Base-by-base conservation (phyloP, 805 yeast species). In the Ogataea minuta region DNA sequence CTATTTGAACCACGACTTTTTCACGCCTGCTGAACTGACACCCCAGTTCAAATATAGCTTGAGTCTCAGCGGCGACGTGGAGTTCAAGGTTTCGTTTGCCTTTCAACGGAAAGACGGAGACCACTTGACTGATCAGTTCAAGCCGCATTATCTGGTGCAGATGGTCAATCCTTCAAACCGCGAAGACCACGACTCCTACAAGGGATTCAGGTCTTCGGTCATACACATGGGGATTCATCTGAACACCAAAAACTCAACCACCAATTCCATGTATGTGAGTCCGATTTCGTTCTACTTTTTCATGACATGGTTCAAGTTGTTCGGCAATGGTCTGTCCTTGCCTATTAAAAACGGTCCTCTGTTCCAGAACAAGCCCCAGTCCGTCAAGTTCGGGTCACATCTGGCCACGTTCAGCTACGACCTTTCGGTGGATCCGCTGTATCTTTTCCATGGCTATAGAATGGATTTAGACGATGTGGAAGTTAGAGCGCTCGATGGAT, bases 291-390 rank as follows among this genome's bases (percentile, higher is more conserved):
- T 90, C 48, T 54, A 63, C 11, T 82, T 77, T 42, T 88, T 91
- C 62, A 75, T 77, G 48, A 55, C 62, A 4, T 91, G 97, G 97
- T 89, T 95, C 90, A 67, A 66, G 23, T 70, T 85, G 49, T 90
- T 90, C 60, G 75, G 84, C n/a, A 81, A 87, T 17, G 80, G 81
- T 33, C 70, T 81, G 50, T 74, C 87, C 43, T 66, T 88, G 15
- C 95, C 97, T 0, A 74, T 87, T 7, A 70, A 93, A 33, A 73
- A 76, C 36, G 97, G 97, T 0, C 56, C 63, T 1, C 53, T 91
- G 9, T 90, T 85, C 66, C 79, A 78, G 0, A 76, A 76, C 15
- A 56, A 63, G 5, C 70, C 70, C 38, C 58, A 73, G 12, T 66
- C 79, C 1, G 77, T 76, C 35, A 89, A 87, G 59, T 84, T 90